A percentile compares a stretch with the other conserved stretches of the same genome.
phyloP scores from a whole-genome alignment of 1,139 yeast genomes.

The Geotrichum histeridarum region DNA sequence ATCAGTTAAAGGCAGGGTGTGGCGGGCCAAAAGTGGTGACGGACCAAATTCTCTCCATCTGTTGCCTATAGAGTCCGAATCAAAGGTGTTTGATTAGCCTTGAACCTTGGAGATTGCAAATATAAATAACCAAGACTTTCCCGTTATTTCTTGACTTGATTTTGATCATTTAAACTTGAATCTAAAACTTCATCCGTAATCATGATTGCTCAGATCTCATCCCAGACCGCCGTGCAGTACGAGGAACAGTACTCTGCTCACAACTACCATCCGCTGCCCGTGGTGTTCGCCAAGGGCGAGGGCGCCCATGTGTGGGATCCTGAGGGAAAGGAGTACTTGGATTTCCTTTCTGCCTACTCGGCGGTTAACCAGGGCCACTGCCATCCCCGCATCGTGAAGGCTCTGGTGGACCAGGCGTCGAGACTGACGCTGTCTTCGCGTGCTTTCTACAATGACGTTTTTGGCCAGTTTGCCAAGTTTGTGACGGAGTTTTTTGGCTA shows the following conservation, averaged over 20 bases:
- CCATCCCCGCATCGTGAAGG: slow-evolving; percentile 85
- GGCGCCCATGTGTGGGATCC: slow-evolving; percentile 99
- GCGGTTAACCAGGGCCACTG: slow-evolving; percentile 99
- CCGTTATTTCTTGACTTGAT: background rate
- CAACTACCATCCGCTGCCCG: slow-evolving; percentile 95
- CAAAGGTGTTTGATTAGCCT: background rate
- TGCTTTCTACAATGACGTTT: slow-evolving; percentile 87
- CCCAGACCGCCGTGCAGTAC: slow-evolving; percentile 59
- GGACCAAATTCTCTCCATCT: slow-evolving; percentile 22
- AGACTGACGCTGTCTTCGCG: slow-evolving; percentile 81
- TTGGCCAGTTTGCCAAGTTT: slow-evolving; percentile 82
- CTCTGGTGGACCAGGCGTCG: slow-evolving; percentile 82
- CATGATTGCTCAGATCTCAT: slow-evolving; percentile 44
- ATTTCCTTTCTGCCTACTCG: slow-evolving; percentile 86
- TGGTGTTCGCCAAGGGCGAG: slow-evolving; percentile 75
- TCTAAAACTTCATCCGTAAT: background rate
- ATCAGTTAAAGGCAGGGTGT: slow-evolving; percentile 24
- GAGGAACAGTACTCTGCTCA: slow-evolving; percentile 88
- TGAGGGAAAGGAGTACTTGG: slow-evolving; percentile 65
- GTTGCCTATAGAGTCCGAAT: slow-evolving; percentile 25
- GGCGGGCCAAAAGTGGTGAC: slow-evolving; percentile 18
- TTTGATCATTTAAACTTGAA: background rate
- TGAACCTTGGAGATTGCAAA: background rate
- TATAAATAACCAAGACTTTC: slow-evolving; percentile 3
- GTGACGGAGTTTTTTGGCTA: slow-evolving; percentile 84